Percentiles rank a stretch among this genome's conserved stretches.
phyloP scores from a whole-genome alignment of 345 rosid species.

The Luvunga scandens region DNA sequence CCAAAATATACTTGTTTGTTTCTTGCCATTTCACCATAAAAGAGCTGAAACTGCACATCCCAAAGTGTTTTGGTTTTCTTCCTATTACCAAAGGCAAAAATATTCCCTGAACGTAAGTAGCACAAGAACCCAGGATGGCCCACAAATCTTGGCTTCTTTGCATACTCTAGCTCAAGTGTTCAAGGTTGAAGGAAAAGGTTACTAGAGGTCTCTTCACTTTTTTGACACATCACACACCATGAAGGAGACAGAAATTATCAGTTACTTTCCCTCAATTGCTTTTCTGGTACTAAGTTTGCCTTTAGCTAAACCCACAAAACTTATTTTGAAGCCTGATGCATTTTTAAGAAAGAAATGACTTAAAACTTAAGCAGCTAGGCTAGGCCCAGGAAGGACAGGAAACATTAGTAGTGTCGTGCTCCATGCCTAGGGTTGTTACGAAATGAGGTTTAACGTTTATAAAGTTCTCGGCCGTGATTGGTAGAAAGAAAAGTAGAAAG shows the following conservation, averaged over 20 bases:
- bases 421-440: no score
- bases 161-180: background rate
- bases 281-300: no score
- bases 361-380: no score
- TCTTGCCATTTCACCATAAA: background rate
- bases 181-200: background rate
- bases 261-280: no score
- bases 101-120: background rate
- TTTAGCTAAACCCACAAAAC: no score
- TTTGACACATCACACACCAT: background rate
- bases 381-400: no score
- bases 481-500: constrained; percentile 1
- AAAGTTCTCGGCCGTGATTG: background rate
- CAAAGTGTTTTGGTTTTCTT: background rate
- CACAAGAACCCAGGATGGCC: background rate
- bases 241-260: background rate
- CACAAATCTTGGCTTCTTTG: background rate
- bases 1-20: background rate
- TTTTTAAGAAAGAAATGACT: no score
- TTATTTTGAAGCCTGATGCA: no score
- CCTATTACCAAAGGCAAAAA: background rate
- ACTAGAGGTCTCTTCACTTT: background rate
- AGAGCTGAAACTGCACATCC: background rate
- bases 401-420: no score
- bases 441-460: no score